Evolutionary conservation across 2,329 filamentous ascomycete genomes (phyloP), one percentile per base, ranked within the genome.

Genomic region (Sclerotinia nivalis): DNA sequence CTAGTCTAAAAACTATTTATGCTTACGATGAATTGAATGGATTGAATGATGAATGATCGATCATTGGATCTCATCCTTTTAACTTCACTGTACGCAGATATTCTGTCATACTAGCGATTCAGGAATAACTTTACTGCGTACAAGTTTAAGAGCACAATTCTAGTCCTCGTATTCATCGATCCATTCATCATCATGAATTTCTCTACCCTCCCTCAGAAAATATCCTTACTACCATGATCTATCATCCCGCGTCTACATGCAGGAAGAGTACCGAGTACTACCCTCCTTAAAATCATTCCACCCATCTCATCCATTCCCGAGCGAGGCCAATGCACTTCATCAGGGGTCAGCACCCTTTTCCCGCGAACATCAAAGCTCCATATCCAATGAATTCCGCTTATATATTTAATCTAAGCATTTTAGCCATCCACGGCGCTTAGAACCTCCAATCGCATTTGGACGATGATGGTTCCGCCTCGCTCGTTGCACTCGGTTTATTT

Each of bases 301-400:
- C 20, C 25, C 25, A 31, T 4, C 37, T n/a, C 56, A 28, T 47
- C 25, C 18, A 20, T 47, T 43, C 43, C 8, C 28, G 43, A 43
- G 58, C 40, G 58, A 60, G 58, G 18, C 59, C 59, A 47, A 61
- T 61, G 59, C 59, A 61, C 25, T 20, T 47, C 40, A 31, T 61
- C 59, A 61, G 59, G 59, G 59, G 59, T 47, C 55, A 20, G 55
- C 55, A 58, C 4, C 25, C 1, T 20, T 31, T n/a, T 47, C 20
- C n/a, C 43, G 59, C 59, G 31, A 37, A 31, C 40, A n/a, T n/a
- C 59, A 31, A 47, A 13, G 43, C 31, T 58, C 6, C 55, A 2
- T 2, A 15, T 47, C 59, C 59, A 61, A 61, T 43, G 25, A 22
- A n/a, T 31, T 40, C 18, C 43, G 40, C 58, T 15, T 9, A 22